phyloP scores from a whole-genome alignment of 108 stramenopile genomes.

The Fragilaria radians region DNA sequence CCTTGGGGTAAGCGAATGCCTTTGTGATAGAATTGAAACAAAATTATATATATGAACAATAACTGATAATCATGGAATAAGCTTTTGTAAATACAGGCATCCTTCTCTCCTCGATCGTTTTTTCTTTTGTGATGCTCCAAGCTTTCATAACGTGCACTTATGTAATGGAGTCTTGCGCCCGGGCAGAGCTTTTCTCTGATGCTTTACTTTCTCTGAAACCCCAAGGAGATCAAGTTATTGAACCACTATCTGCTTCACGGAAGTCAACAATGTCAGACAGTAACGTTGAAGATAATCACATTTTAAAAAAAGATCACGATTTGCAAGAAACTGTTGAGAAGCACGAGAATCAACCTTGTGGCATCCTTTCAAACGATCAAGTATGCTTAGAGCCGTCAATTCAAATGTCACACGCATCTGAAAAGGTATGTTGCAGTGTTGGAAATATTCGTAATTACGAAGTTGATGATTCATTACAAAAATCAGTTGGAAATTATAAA shows the following conservation, averaged over 20 bases:
- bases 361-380: too few species aligned
- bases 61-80: neutral
- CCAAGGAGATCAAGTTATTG: neutral
- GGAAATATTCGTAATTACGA: neutral
- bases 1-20: neutral
- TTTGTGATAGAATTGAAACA: neutral
- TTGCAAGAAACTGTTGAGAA: neutral
- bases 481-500: neutral
- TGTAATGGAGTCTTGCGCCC: neutral
- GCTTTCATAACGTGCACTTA: neutral
- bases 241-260: neutral
- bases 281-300: neutral
- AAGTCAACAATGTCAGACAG: neutral
- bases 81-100: neutral
- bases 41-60: neutral
- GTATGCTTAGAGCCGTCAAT: too few species aligned
- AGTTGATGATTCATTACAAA: neutral
- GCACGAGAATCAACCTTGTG: too few species aligned
- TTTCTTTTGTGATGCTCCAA: neutral
- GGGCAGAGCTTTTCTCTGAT: neutral
- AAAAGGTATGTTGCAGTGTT: too few species aligned
- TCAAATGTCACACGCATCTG: too few species aligned
- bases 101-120: neutral
- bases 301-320: neutral
- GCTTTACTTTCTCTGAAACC: neutral